Evolutionary conservation across 2,329 filamentous ascomycete genomes (phyloP).

Genomic region (Cercospora sp.): DNA sequence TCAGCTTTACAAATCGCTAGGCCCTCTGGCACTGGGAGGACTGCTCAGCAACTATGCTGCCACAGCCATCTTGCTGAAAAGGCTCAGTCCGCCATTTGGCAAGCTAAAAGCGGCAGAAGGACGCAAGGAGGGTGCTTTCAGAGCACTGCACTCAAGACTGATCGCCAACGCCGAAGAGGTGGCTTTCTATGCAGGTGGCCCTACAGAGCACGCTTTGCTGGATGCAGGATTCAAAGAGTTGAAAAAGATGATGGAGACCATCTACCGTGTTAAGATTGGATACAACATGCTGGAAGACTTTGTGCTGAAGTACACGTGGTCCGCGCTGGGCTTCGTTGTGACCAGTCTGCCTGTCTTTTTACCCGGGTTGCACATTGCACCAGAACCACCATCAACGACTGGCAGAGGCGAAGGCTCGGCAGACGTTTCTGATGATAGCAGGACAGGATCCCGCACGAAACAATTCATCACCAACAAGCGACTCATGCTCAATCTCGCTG

Average conservation of each 20-base stretch:
- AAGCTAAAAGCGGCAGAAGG: slow-evolving; percentile 96
- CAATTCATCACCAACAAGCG: slow-evolving; percentile 99
- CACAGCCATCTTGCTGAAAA: slow-evolving; percentile 84
- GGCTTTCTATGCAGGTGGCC: slow-evolving; percentile 93
- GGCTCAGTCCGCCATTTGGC: slow-evolving; percentile 90
- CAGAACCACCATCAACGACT: slow-evolving; percentile 60
- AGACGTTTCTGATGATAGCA: slow-evolving; percentile 21
- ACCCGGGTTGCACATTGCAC: slow-evolving; percentile 82
- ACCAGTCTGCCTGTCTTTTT: slow-evolving; percentile 92
- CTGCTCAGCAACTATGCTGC: slow-evolving; percentile 91
- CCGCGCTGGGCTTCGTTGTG: slow-evolving; percentile 91
- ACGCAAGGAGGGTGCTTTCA: slow-evolving; percentile 91
- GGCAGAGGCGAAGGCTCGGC: neutral
- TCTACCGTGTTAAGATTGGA: slow-evolving; percentile 94
- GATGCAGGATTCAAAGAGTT: slow-evolving; percentile 90
- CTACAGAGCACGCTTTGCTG: slow-evolving; percentile 90
- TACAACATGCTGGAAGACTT: slow-evolving; percentile 99
- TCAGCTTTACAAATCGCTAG: slow-evolving; percentile 88
- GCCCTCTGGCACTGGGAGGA: slow-evolving; percentile 81
- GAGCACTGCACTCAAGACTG: slow-evolving; percentile 83
- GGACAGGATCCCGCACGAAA: slow-evolving; percentile 76
- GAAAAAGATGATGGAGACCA: slow-evolving; percentile 96
- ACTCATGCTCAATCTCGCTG: slow-evolving; percentile 93
- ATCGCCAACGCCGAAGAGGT: slow-evolving; percentile 98
- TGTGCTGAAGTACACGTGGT: slow-evolving; percentile 98